Evolutionary conservation across 2,329 filamentous ascomycete species (phyloP).

Genomic region (Esteya vermicola): DNA sequence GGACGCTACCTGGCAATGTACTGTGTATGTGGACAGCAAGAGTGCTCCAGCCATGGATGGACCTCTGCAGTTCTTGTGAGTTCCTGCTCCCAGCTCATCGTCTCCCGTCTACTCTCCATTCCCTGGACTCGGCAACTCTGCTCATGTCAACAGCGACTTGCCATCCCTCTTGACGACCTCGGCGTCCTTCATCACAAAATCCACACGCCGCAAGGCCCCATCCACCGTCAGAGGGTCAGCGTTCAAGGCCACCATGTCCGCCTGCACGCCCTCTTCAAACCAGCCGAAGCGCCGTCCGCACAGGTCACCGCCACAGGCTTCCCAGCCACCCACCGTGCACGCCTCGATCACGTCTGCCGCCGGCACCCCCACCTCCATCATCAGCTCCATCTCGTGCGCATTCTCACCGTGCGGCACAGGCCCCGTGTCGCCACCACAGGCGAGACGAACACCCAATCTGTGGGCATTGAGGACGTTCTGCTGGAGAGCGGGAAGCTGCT

Average conservation of each 20-base stretch:
- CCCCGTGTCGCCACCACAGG: slow-evolving; percentile 39
- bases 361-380: slow-evolving; percentile 34
- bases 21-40: too few relatives aligned
- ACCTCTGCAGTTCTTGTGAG: too few relatives aligned
- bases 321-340: slow-evolving; percentile 37
- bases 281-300: slow-evolving; percentile 37
- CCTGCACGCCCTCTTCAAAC: slow-evolving; percentile 30
- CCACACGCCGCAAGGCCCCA: slow-evolving; percentile 28
- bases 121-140: too few relatives aligned
- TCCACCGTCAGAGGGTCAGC: slow-evolving; percentile 26
- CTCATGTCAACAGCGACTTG: too few relatives aligned
- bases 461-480: slow-evolving; percentile 28
- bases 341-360: slow-evolving; percentile 33
- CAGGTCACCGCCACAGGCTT: slow-evolving; percentile 36
- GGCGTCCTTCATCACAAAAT: slow-evolving; percentile 46
- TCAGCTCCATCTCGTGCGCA: slow-evolving; percentile 36
- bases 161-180: slow-evolving; percentile 29
- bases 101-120: too few relatives aligned
- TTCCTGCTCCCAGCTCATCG: too few relatives aligned
- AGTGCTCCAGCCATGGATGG: too few relatives aligned
- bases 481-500: slow-evolving; percentile 18
- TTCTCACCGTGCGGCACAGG: slow-evolving; percentile 39
- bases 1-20: too few relatives aligned
- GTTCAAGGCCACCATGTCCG: slow-evolving; percentile 36
- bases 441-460: slow-evolving; percentile 32